Conservation (phyloP, 176 grass and related monocot species). For the Avena eriantha region DNA sequence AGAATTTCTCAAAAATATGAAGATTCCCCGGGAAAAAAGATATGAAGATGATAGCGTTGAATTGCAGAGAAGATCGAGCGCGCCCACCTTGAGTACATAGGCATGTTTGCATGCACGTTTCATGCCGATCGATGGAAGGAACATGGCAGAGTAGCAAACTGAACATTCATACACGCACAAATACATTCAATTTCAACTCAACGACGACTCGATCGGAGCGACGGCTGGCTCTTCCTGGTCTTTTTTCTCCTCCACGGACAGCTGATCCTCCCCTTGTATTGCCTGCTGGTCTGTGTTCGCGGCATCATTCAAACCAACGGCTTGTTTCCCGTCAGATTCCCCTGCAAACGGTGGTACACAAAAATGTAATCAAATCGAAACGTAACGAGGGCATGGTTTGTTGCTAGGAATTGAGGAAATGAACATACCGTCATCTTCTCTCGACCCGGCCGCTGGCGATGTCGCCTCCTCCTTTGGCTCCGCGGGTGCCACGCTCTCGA, state of each 20-base stretch:
- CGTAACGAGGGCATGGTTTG: not conserved
- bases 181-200: constrained; percentile 45
- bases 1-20: too few species aligned
- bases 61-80: too few species aligned
- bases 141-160: not conserved
- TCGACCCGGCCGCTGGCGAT: constrained; percentile 19
- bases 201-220: not conserved
- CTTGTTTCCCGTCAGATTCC: constrained; percentile 47
- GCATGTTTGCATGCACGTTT: not conserved
- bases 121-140: not conserved
- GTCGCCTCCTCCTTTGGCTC: constrained; percentile 23
- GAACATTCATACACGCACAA: not conserved
- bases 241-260: constrained; percentile 28
- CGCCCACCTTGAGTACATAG: too few species aligned
- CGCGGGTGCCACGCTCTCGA: not conserved
- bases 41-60: too few species aligned
- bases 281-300: constrained; percentile 5
- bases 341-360: constrained; percentile 13
- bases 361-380: not conserved
- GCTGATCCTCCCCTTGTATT: constrained; percentile 13
- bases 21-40: too few species aligned
- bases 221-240: constrained; percentile 10
- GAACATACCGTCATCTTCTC: constrained; percentile 35
- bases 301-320: constrained; percentile 25
- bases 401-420: not conserved